Base-by-base conservation (phyloP, 2,329 filamentous ascomycete genomes). In the Apiospora saccharicola region DNA sequence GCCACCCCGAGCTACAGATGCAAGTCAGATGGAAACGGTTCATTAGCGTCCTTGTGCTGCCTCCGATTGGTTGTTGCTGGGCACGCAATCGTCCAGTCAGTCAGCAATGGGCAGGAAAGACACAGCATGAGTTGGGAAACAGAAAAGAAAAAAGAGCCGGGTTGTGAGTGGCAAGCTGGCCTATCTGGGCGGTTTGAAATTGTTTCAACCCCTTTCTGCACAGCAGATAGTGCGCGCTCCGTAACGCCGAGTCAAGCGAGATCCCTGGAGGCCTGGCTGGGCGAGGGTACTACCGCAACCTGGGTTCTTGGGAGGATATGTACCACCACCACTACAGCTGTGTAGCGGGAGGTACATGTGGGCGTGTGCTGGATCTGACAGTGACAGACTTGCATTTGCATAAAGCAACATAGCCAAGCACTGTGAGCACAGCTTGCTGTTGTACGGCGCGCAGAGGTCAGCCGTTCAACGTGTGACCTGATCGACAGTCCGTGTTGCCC, bases 121-220 rank as follows among this genome's bases (percentile, higher is more conserved):
- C 19, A 13, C 19, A 49, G 49, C 49, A 51, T 51, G 10, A 41
- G 37, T 41, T 41, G 37, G 37, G 37, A 51, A 51, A 51, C 26
- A 7, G 24, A 51, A 51, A 26, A 13, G 10, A 51, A 24, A n/a
- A 51, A 51, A 26, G 49, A 13, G 22, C 49, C n/a, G 49, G 49
- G 49, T 24, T 24, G 12, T 37, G 30, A 34, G 53, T 57, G 51
- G 51, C 51, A 19, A 37, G 53, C 53, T 61, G 51, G 51, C 14
- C 16, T 5, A 22, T 22, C 41, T 37, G 51, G 51, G 26, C 51
- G 26, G 51, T 37, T 61, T 37, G 53, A 22, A 61, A 61, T 61
- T n/a, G 57, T 64, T 64, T 64, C 57, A 64, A 64, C 57, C 57
- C 57, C 57, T 64, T 64, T 64, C 34, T 61, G 53, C 53, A 37